These are phyloP conservation scores for Carex kokanica DNA, from an alignment of 176 grass and related monocot species.

Conservation along the genomic window DNA sequence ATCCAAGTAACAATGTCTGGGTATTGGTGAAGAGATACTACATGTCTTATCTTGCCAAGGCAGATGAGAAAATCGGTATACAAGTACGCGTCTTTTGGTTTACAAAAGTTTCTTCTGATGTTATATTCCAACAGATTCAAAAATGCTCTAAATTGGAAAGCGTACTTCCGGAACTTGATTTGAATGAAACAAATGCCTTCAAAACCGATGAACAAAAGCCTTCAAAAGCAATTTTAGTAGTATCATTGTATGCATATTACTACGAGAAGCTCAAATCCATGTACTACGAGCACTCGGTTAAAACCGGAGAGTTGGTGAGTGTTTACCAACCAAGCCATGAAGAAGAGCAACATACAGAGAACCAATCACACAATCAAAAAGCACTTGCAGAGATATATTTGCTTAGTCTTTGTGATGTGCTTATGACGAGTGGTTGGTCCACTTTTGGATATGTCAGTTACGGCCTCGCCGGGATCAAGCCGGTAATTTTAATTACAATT, in stretches of 20 bases:
- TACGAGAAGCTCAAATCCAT: conserved; percentile 49
- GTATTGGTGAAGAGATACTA: conserved; percentile 39
- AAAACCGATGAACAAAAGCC: neutral
- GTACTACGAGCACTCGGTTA: conserved; percentile 45
- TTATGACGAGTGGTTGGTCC: conserved; percentile 33
- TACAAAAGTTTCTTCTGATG: neutral
- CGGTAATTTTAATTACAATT: conserved; percentile 1
- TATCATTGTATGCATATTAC: conserved; percentile 41
- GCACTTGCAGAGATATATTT: conserved; percentile 67
- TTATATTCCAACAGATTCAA: conserved; percentile 25
- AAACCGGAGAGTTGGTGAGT: conserved; percentile 38
- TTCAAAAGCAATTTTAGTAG: conserved; percentile 32
- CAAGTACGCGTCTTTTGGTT: conserved; percentile 40
- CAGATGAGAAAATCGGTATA: conserved; percentile 48
- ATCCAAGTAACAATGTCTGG: conserved; percentile 60
- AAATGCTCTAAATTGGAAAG: conserved; percentile 24
- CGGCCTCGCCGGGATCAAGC: conserved; percentile 32
- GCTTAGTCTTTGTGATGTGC: conserved; percentile 43
- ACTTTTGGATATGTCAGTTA: conserved; percentile 51
- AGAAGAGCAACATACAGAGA: conserved; percentile 34
- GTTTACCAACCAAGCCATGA: conserved; percentile 61
- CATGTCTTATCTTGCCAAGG: conserved; percentile 41
- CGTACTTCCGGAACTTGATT: conserved; percentile 27
- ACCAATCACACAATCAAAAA: conserved; percentile 40
- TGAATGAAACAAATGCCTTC: neutral